Percentiles rank a stretch among this genome's conserved stretches.
These are phyloP conservation scores for Moesziomyces antarcticus DNA, from an alignment of 1,284 basidiomycete species.

Conservation along the genomic window DNA sequence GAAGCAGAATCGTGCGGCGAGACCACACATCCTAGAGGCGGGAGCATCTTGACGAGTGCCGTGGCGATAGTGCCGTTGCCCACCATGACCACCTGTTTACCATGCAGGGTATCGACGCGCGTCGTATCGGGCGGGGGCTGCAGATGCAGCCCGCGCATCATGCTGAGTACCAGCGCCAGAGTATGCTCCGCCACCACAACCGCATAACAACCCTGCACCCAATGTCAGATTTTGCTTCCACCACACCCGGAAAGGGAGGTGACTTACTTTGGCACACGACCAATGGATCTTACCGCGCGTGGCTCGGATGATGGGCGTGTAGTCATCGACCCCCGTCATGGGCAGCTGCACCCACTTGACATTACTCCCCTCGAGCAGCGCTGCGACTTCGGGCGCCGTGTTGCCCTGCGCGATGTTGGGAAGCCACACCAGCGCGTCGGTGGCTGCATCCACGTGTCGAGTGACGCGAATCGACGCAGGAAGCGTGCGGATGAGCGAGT, in stretches of 20 bases:
- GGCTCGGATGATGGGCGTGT: constrained; percentile 19
- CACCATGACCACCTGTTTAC: constrained; percentile 31
- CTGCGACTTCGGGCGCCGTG: not conserved
- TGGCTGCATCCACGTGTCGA: not conserved
- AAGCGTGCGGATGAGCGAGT: not conserved
- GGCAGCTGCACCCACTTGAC: constrained; percentile 53
- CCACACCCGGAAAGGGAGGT: not conserved
- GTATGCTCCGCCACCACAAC: constrained; percentile 55
- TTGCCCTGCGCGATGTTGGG: constrained; percentile 18
- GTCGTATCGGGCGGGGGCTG: not conserved
- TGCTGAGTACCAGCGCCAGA: constrained; percentile 23
- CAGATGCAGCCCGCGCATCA: constrained; percentile 13
- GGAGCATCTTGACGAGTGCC: constrained; percentile 9
- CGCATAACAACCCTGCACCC: constrained; percentile 41
- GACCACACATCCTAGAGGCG: constrained; percentile 31
- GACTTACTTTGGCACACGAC: constrained; percentile 48
- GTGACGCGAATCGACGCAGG: not conserved
- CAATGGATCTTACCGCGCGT: constrained; percentile 16
- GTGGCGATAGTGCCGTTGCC: constrained; percentile 43
- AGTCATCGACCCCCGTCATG: constrained; percentile 54
- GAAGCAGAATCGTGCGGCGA: constrained; percentile 2
- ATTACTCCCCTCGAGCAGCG: not conserved
- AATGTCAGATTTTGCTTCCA: not conserved
- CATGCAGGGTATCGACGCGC: constrained; percentile 10
- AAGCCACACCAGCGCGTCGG: constrained; percentile 21